Base-by-base conservation (phyloP, 2,329 filamentous ascomycete species). In the Rhexocercosporidium sp. region DNA sequence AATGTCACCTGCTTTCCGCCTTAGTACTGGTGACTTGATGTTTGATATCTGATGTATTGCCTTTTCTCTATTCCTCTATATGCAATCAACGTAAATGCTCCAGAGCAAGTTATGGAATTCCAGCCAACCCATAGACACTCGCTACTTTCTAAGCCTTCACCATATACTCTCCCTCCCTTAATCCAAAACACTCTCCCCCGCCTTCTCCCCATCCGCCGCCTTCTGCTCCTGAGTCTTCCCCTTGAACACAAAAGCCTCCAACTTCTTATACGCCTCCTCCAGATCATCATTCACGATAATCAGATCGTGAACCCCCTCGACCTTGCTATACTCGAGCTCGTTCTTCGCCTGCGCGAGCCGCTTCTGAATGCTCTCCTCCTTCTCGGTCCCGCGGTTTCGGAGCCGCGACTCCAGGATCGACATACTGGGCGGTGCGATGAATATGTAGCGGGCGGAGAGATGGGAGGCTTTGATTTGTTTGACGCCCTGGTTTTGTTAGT, bases 381-480 rank as follows among this genome's bases (percentile, higher is more conserved):
- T 87, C 79, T 96, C 93, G n/a, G 92, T 95, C 9, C 89, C 90
- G 66, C 93, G 85, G 39, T 90, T 91, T 54, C 92, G 85, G 62
- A 96, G 83, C 47, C 93, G 85, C 75, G 86, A 78, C 82, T 97
- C 94, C 44, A 97, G 84, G 59, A 88, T 85, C 74, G 91, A 88
- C 72, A 92, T 81, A 3, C 87, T 91, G 0, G 94, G 95, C 14
- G 94, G 94, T 41, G 91, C 88, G 69, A 97, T 86, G 80, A 97
- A 97, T 72, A 97, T 81, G 81, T 93, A 97, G 64, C 92, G 88
- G 8, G 93, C 92, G 65, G 89, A 85, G 70, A 94, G 86, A 73
- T 85, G 85, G 59, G 90, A 92, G 69, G 86, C 86, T 79, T 94
- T 93, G 76, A 97, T 92, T 81, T 97, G 94, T 83, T 97, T 97